Base-by-base conservation (phyloP, 331 rosid genomes). In the Pyracantha coccinea region DNA sequence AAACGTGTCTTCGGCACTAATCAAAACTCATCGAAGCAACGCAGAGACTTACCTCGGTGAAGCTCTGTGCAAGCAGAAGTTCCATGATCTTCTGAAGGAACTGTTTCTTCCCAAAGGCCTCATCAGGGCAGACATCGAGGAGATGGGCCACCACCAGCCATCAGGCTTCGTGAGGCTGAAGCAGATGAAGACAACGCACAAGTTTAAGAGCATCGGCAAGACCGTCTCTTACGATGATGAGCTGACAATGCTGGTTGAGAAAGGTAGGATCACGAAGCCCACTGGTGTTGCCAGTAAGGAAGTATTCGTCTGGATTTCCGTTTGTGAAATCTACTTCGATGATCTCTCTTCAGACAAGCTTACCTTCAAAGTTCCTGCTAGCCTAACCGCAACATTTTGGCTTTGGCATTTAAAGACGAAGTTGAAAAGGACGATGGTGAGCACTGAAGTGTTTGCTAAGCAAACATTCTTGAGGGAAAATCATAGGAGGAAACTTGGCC, bases 171-270 rank as follows among this genome's bases (percentile, higher is more conserved):
- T 69, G n/a, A 2, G 45, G 74, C 45, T 52, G 29, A 52, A 52
- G 47, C 62, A 50, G 74, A 69, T 24, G 38, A 68, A 24, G 38
- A 59, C 47, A 41, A 11, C 19, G 60, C 73, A 12, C 62, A 28
- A 16, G 35, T 19, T 69, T 33, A 52, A 52, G 47, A 69, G n/a
- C 44, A 69, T 29, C 4, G 63, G 44, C 62, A 17, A 29, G 47
- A 52, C 28, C 23, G 9, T 69, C 7, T 32, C 25, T 35, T 70
- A 52, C 1, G 63, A 33, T n/a, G 29, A 44, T 54, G 65, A 54
- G 75, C 65, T 71, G 15, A 71, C 52, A 13, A 52, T 71, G 66
- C 41, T 71, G 2, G 21, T 55, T 20, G 66, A 71, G 75, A 71
- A 20, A 55, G 29, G 64, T 20, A 7, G 47, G 64, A 70, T 70